These are phyloP conservation scores for Solanum stenotomum DNA, from an alignment of 257 asterid species.

Conservation along the genomic window DNA sequence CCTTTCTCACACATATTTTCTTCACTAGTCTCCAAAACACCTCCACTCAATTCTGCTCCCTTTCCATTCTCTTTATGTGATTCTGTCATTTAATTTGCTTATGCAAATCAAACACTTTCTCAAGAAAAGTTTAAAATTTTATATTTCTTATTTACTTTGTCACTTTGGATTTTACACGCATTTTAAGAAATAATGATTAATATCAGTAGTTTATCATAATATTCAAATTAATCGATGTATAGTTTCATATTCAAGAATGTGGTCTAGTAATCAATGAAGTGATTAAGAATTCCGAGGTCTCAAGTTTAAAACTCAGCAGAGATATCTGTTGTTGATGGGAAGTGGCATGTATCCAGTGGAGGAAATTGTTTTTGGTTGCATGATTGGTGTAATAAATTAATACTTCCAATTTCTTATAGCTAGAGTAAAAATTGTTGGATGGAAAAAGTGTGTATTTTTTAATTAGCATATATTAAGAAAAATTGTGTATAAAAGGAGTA, in stretches of 20 bases:
- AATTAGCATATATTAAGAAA: not conserved
- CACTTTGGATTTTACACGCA: not conserved
- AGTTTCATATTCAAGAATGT: no score
- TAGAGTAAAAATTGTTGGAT: not conserved
- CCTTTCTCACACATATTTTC: not conserved
- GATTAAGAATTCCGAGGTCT: no score
- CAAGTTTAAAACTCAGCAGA: no score
- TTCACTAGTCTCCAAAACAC: not conserved
- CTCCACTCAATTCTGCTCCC: constrained; percentile 19
- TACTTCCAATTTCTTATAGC: not conserved
- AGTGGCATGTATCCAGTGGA: no score
- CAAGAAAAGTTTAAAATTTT: not conserved
- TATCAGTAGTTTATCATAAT: not conserved
- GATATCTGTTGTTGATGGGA: no score
- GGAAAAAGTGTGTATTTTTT: not conserved
- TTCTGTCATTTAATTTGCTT: not conserved
- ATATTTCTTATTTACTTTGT: not conserved
- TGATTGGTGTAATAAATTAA: not conserved
- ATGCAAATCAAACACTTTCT: not conserved
- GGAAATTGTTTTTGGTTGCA: not conserved
- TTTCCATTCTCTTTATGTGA: constrained; percentile 3
- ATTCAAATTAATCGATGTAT: not conserved
- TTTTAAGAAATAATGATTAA: not conserved
- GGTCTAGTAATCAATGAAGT: not conserved
- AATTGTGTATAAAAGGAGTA: not conserved